phyloP scores from a whole-genome alignment of 176 grass and related monocot genomes.

The Avena insularis region DNA sequence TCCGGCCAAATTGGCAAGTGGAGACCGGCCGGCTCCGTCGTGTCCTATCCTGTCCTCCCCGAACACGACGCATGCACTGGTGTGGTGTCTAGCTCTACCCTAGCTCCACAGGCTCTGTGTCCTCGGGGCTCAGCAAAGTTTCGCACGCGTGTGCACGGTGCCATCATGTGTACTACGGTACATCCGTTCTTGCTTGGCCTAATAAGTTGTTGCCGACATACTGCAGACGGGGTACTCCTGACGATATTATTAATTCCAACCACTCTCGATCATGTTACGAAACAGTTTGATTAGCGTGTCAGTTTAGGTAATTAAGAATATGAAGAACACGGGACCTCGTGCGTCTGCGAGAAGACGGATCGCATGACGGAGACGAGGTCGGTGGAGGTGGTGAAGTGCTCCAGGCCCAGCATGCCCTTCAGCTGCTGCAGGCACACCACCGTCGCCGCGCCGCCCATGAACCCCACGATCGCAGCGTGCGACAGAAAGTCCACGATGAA shows the following conservation, averaged over 20 bases:
- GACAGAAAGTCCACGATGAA: conserved; percentile 97
- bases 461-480: conserved; percentile 90
- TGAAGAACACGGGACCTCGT: conserved; percentile 47
- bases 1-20: neutral
- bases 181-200: neutral
- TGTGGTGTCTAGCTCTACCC: neutral
- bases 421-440: conserved; percentile 97
- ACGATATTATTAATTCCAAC: too few species aligned
- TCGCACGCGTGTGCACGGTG: neutral
- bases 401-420: conserved; percentile 85
- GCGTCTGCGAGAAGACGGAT: conserved; percentile 85
- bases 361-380: conserved; percentile 89
- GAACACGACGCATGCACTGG: neutral
- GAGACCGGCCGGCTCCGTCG: neutral
- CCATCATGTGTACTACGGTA: neutral
- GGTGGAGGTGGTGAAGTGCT: conserved; percentile 79
- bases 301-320: too few species aligned
- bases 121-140: neutral
- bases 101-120: neutral
- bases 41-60: neutral
- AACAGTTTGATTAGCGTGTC: too few species aligned
- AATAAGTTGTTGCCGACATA: too few species aligned
- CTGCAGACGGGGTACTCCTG: too few species aligned
- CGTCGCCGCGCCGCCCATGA: conserved; percentile 95
- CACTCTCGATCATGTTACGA: too few species aligned